phyloP scores from a whole-genome alignment of 331 rosid genomes.

The Acacia concinna region DNA sequence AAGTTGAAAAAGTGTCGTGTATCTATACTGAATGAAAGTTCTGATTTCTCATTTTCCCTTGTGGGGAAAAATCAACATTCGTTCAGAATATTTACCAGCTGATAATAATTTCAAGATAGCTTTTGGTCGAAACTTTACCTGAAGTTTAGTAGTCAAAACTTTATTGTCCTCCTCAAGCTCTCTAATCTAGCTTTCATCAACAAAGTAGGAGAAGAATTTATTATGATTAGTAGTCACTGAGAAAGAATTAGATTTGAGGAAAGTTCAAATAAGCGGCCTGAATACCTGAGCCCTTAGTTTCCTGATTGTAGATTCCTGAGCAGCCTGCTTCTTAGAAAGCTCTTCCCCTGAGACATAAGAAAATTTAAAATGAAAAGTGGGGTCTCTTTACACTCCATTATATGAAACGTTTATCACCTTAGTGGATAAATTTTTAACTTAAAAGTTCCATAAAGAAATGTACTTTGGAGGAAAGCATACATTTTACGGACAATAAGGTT shows the following conservation, averaged over 20 bases:
- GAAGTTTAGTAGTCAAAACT: conserved; percentile 81
- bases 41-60: conserved; percentile 22
- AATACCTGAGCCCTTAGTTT: conserved; percentile 92
- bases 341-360: conserved; percentile 77
- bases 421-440: conserved; percentile 14
- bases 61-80: conserved; percentile 9
- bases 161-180: conserved; percentile 99
- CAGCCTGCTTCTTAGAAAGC: conserved; percentile 98
- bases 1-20: conserved; percentile 6
- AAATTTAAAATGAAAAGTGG: conserved; percentile 16
- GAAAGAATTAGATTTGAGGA: conserved; percentile 29
- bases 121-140: conserved; percentile 58
- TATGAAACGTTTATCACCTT: conserved; percentile 7
- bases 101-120: conserved; percentile 18
- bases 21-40: conserved; percentile 7
- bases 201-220: conserved; percentile 31
- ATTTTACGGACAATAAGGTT: neutral
- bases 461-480: neutral
- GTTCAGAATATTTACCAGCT: conserved; percentile 22
- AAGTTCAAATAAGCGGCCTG: conserved; percentile 28
- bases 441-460: conserved; percentile 3
- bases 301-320: conserved; percentile 90
- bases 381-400: conserved; percentile 6
- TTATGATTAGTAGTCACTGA: conserved; percentile 31
- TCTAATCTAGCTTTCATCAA: conserved; percentile 88